Evolutionary conservation across 129 eudicot genomes (phyloP), one percentile per base, ranked within the genome.

Genomic region (Lactuca saligna): DNA sequence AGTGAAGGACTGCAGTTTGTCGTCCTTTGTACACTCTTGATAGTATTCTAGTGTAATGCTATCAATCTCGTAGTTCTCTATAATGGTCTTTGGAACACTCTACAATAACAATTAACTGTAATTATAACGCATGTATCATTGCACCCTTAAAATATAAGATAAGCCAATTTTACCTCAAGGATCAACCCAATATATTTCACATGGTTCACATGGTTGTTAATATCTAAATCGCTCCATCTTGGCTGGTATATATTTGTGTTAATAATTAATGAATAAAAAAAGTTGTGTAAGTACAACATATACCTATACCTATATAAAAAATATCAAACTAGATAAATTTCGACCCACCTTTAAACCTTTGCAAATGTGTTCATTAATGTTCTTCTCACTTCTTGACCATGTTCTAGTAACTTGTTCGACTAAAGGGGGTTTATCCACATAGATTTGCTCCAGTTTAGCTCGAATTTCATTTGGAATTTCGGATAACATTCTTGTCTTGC

Each of bases 141-240:
- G n/a, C 17, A 51, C 15, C 25, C 11, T 50, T 31, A 65, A 68
- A 54, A 2, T 65, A 46, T 4, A 8, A 57, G n/a, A 38, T 42
- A 77, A 5, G 37, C 4, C 17, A 8, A 15, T 39, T 4, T 74
- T 16, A 88, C 96, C 96, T 91, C 96, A 16, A 91, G 86, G 71
- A 91, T 80, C 96, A 88, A 91, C 46, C 87, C 88, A 61, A 88
- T 57, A 66, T 91, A 91, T 69, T 88, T 91, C 57, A 86, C 94
- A 72, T 91, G 80, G 77, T 91, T 91, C 61, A 88, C 97, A 76
- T 91, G 97, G 76, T 78, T 88, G 66, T 88, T 88, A 44, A 82
- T 84, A 82, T 91, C 97, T 63, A 91, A 66, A 72, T 91, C 97
- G 61, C 83, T 87, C 95, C 95, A 91, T 73, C 82, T 80, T 49